Evolutionary conservation across 1,139 yeast species (phyloP).

Genomic region (Blastobotrys elegans): DNA sequence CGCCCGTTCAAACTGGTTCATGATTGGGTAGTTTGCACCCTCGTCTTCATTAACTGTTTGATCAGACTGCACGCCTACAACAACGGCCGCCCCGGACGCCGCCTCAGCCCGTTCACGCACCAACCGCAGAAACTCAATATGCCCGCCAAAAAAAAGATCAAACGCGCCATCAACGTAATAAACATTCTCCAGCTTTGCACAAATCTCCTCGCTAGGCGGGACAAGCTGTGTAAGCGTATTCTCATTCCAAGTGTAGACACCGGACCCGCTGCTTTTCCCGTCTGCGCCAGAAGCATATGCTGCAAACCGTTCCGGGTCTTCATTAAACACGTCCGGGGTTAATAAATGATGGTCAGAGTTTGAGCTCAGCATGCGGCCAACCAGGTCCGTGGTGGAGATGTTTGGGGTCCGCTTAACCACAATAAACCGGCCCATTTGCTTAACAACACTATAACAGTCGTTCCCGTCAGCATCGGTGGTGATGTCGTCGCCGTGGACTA

Average conservation of each 20-base stretch:
- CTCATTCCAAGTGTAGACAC: constrained; percentile 43
- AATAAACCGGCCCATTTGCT: constrained; percentile 78
- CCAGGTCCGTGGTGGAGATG: constrained; percentile 91
- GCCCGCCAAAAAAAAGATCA: constrained; percentile 92
- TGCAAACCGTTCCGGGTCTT: constrained; percentile 38
- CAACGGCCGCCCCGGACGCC: constrained; percentile 39
- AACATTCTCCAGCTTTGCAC: constrained; percentile 27
- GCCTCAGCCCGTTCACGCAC: constrained; percentile 35
- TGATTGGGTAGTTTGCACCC: constrained; percentile 72
- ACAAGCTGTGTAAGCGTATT: constrained; percentile 26
- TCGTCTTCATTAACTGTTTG: constrained; percentile 50
- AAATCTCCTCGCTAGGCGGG: constrained; percentile 29
- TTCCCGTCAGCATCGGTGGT: constrained; percentile 94
- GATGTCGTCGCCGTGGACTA: constrained; percentile 96
- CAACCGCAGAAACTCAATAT: constrained; percentile 60
- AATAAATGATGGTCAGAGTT: constrained; percentile 53
- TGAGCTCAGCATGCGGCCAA: constrained; percentile 73
- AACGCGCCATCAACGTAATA: constrained; percentile 80
- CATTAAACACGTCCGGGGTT: constrained; percentile 27
- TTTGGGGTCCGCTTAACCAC: constrained; percentile 92
- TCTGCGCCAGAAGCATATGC: constrained; percentile 63
- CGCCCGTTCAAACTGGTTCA: constrained; percentile 82
- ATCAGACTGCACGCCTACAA: constrained; percentile 73
- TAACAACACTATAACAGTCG: constrained; percentile 82
- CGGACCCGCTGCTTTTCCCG: constrained; percentile 58